Conservation (phyloP, 2,329 filamentous ascomycete species). For the Penicillium sp. region DNA sequence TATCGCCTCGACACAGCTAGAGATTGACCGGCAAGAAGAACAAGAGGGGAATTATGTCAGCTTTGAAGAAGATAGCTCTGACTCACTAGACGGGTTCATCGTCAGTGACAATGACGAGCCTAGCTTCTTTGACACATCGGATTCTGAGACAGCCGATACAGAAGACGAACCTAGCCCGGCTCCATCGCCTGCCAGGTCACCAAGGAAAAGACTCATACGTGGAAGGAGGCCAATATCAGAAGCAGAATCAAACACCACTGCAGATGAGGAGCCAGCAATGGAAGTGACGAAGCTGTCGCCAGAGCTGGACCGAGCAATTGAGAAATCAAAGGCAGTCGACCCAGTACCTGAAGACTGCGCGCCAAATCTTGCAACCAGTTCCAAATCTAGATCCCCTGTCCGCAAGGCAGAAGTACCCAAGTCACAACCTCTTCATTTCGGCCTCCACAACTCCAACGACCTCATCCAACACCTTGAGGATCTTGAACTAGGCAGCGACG, state of each 20-base stretch:
- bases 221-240: constrained; percentile 25
- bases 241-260: constrained; percentile 9
- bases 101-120: constrained; percentile 35
- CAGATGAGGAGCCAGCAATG: background rate
- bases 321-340: background rate
- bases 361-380: too few relatives aligned
- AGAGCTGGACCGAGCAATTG: background rate
- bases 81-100: constrained; percentile 37
- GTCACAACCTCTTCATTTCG: background rate
- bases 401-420: background rate
- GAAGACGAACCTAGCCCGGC: constrained; percentile 18
- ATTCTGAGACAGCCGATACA: constrained; percentile 24
- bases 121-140: constrained; percentile 29
- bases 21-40: constrained; percentile 17
- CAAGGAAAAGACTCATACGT: constrained; percentile 29
- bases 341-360: background rate
- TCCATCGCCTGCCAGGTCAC: constrained; percentile 16
- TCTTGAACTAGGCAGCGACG: constrained; percentile 17
- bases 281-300: background rate
- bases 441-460: background rate
- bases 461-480: constrained; percentile 19
- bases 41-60: constrained; percentile 23
- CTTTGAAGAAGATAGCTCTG: constrained; percentile 29
- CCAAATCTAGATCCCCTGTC: background rate
- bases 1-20: constrained; percentile 11